These are phyloP conservation scores for Erythrophleum fordii DNA, from an alignment of 306 rosid species.

Conservation along the genomic window DNA sequence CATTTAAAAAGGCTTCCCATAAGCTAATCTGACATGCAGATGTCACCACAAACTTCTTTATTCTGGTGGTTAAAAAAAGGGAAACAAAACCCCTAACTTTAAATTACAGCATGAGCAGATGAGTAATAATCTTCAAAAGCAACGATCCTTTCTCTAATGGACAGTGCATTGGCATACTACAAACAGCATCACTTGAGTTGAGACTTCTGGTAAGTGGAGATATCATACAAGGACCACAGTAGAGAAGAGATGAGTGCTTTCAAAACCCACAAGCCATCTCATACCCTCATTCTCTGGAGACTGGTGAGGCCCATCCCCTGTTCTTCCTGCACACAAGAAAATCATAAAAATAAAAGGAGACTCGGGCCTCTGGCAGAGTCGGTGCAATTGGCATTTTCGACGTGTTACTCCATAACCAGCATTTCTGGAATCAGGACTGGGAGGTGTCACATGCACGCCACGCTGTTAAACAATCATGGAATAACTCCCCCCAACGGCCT, in stretches of 20 bases:
- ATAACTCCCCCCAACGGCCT: constrained; percentile 69
- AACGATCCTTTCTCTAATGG: constrained; percentile 49
- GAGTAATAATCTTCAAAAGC: constrained; percentile 46
- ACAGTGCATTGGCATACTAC: constrained; percentile 57
- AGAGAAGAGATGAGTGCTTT: constrained; percentile 28
- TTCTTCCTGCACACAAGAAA: constrained; percentile 58
- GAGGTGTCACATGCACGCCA: constrained; percentile 66
- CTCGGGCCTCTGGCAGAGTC: not conserved
- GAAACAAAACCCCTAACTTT: constrained; percentile 43
- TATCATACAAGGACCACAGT: constrained; percentile 65
- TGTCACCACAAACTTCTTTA: constrained; percentile 39
- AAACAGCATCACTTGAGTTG: constrained; percentile 50
- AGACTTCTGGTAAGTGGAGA: constrained; percentile 51
- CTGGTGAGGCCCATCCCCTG: constrained; percentile 63
- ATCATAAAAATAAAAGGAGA: not conserved
- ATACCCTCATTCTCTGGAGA: constrained; percentile 89
- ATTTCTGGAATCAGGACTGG: constrained; percentile 61
- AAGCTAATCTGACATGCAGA: constrained; percentile 40
- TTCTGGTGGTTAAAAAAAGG: constrained; percentile 33
- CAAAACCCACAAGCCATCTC: constrained; percentile 41
- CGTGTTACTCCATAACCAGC: constrained; percentile 73
- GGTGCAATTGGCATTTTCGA: constrained; percentile 22
- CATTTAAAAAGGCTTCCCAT: too few species aligned
- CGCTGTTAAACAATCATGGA: constrained; percentile 78
- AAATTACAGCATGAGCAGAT: constrained; percentile 43